Evolutionary conservation across 2,329 filamentous ascomycete genomes (phyloP).

Genomic region (Penicillium hordei): DNA sequence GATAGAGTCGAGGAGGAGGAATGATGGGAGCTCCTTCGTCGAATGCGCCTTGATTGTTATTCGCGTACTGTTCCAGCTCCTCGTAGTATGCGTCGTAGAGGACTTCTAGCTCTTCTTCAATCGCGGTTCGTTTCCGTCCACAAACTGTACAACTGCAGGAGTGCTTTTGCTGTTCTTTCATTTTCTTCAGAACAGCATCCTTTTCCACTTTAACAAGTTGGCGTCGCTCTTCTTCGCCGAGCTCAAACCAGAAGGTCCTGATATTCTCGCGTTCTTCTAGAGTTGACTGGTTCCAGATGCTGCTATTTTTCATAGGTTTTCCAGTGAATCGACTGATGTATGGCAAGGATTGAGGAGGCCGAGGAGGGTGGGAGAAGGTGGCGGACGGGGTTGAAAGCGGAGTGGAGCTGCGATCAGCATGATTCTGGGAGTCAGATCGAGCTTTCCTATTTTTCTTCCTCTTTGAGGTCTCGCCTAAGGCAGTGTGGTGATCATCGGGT

Average conservation of each 20-base stretch:
- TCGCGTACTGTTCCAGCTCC: constrained; percentile 95
- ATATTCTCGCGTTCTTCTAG: constrained; percentile 95
- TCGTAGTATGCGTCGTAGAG: constrained; percentile 98
- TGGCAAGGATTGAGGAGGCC: constrained; percentile 46
- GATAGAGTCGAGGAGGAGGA: constrained; percentile 63
- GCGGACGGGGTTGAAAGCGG: constrained; percentile 47
- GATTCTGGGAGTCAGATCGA: constrained; percentile 35
- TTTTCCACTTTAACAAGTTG: constrained; percentile 97
- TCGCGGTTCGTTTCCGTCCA: constrained; percentile 90
- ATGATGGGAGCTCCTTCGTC: constrained; percentile 68
- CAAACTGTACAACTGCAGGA: constrained; percentile 98
- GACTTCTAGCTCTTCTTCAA: constrained; percentile 96
- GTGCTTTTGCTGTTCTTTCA: constrained; percentile 99
- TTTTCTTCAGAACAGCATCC: constrained; percentile 95
- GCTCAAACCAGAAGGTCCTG: constrained; percentile 94
- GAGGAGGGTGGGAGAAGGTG: constrained; percentile 42
- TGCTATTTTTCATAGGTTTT: constrained; percentile 66
- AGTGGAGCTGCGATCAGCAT: constrained; percentile 41
- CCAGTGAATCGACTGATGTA: constrained; percentile 44
- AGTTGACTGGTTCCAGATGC: constrained; percentile 94
- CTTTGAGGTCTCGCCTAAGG: constrained; percentile 36
- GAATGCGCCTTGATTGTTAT: constrained; percentile 66
- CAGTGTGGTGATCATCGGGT: constrained; percentile 25
- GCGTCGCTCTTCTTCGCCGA: constrained; percentile 92
- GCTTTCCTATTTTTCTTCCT: constrained; percentile 45